phyloP scores from a whole-genome alignment of 148 eudicot species.

The Nyssa sinensis region DNA sequence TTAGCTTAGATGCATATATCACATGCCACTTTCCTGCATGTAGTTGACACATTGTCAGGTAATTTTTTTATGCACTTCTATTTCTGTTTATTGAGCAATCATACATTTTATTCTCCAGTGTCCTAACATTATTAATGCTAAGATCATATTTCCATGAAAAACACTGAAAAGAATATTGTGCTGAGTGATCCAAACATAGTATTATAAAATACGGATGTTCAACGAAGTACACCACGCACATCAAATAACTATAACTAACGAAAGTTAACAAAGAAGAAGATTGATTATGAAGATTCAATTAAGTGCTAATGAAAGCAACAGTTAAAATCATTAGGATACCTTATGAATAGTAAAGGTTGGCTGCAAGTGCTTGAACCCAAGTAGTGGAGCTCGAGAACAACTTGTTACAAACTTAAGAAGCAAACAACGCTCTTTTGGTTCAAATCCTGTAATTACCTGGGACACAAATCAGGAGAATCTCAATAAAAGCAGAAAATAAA shows the following conservation, averaged over 20 bases:
- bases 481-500: not conserved
- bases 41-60: not conserved
- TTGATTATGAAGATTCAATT: not conserved
- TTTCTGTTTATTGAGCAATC: not conserved
- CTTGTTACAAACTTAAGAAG: slow-evolving; percentile 95
- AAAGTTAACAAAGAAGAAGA: not conserved
- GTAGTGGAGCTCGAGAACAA: slow-evolving; percentile 93
- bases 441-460: slow-evolving; percentile 74
- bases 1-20: not conserved
- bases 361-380: slow-evolving; percentile 92
- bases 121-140: not conserved
- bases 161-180: not conserved
- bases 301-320: not conserved
- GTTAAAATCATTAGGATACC: slow-evolving; percentile 39
- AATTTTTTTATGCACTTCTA: not conserved
- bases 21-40: not conserved
- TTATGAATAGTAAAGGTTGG: slow-evolving; percentile 96
- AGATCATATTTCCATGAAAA: not conserved
- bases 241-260: not conserved
- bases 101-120: not conserved
- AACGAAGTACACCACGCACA: not conserved
- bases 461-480: slow-evolving; percentile 14
- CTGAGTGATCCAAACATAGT: not conserved
- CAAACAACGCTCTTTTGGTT: slow-evolving; percentile 85
- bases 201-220: not conserved